Evolutionary conservation across 805 yeast genomes (phyloP).

Genomic region (Starmerella cellae): DNA sequence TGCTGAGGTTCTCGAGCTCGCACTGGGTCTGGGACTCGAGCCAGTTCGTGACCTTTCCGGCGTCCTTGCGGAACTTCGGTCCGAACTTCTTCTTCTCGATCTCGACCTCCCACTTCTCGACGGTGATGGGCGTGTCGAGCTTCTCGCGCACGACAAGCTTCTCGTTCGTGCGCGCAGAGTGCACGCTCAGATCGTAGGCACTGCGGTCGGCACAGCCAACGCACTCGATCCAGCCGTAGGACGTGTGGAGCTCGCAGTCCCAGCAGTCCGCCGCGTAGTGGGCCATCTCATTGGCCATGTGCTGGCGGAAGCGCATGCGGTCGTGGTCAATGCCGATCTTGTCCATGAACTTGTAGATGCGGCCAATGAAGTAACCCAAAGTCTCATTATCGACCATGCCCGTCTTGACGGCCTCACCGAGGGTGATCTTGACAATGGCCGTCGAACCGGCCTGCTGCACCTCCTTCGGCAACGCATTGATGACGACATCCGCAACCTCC

Average conservation of each 20-base stretch:
- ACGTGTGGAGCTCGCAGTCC: slow-evolving; percentile 95
- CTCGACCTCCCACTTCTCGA: slow-evolving; percentile 72
- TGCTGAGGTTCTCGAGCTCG: slow-evolving; percentile 64
- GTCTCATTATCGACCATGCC: slow-evolving; percentile 95
- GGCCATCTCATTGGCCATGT: slow-evolving; percentile 98
- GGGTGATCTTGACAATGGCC: slow-evolving; percentile 44
- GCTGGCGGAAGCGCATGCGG: slow-evolving; percentile 93
- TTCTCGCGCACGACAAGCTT: slow-evolving; percentile 88
- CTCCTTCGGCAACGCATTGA: slow-evolving; percentile 71
- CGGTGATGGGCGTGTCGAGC: slow-evolving; percentile 68
- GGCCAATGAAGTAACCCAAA: slow-evolving; percentile 88
- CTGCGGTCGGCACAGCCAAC: slow-evolving; percentile 99
- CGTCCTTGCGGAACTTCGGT: slow-evolving; percentile 94
- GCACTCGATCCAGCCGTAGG: slow-evolving; percentile 99
- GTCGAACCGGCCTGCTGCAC: slow-evolving; percentile 81
- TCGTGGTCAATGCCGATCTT: slow-evolving; percentile 81
- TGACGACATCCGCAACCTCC: slow-evolving; percentile 57
- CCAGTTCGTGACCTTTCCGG: slow-evolving; percentile 80
- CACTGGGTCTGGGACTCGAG: slow-evolving; percentile 64
- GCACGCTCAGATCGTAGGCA: slow-evolving; percentile 93
- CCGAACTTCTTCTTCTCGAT: slow-evolving; percentile 93
- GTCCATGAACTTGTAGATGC: slow-evolving; percentile 71
- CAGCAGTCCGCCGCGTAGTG: slow-evolving; percentile 99
- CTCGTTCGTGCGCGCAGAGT: slow-evolving; percentile 87
- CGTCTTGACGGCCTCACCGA: slow-evolving; percentile 80